A percentile compares a stretch with the other conserved stretches of the same genome.
Conservation (phyloP, 768 basidiomycete genomes). For the Pulveroboletus sp. region DNA sequence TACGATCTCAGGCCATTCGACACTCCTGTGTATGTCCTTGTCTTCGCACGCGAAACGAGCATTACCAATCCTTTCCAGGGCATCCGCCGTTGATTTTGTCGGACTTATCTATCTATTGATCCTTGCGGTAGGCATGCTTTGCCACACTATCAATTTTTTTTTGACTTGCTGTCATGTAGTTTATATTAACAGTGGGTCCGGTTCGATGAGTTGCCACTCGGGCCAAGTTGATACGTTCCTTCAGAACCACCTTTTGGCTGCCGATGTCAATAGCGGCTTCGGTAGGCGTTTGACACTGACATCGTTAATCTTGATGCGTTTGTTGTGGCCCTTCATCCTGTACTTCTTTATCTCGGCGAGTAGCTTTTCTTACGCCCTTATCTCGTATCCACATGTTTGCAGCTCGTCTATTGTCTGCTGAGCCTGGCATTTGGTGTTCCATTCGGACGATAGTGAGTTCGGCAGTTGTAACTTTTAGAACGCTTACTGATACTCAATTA, state of each 20-base stretch:
- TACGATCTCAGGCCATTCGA: conserved; percentile 55
- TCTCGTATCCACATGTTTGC: background rate
- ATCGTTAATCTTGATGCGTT: conserved; percentile 38
- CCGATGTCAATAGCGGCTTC: conserved; percentile 36
- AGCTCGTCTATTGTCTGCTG: conserved; percentile 57
- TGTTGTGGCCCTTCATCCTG: conserved; percentile 34
- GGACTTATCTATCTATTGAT: conserved; percentile 50
- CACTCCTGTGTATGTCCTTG: conserved; percentile 45
- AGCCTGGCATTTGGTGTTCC: conserved; percentile 58
- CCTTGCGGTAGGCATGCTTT: conserved; percentile 19
- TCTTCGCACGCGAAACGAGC: background rate
- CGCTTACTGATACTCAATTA: conserved; percentile 7
- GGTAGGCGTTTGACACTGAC: conserved; percentile 34
- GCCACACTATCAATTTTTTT: background rate
- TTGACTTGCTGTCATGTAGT: conserved; percentile 15
- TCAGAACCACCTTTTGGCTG: conserved; percentile 32
- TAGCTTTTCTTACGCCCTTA: background rate
- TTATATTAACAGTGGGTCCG: conserved; percentile 24
- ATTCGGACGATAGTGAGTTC: conserved; percentile 42
- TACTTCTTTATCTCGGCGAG: conserved; percentile 42
- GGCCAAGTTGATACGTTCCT: background rate
- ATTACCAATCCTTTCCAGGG: conserved; percentile 30
- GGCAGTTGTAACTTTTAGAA: background rate
- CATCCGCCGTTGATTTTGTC: conserved; percentile 48
- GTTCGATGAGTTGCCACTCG: background rate